Base-by-base conservation (phyloP, 2,329 filamentous ascomycete genomes). In the Lasiodiplodia hormozganensis region DNA sequence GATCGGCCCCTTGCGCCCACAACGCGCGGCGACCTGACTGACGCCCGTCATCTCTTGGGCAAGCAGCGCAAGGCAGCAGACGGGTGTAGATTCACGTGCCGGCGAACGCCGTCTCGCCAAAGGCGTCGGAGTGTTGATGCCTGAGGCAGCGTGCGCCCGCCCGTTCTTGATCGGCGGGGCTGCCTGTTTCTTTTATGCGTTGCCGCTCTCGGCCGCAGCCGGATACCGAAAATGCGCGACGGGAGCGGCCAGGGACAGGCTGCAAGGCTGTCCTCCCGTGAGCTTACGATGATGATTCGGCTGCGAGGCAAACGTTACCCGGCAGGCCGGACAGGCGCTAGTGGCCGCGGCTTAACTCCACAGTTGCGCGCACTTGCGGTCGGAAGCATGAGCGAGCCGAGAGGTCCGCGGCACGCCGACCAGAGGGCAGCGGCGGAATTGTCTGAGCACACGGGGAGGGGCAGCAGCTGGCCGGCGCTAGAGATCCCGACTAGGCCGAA, bases 191-290 rank as follows among this genome's bases (percentile, higher is more conserved):
- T 34, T 47, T 16, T 47, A n/a, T 21, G 43, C 10, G 43, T n/a
- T n/a, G 40, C 43, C n/a, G 10, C 14, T 18, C 16, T 51, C 58
- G 43, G 58, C 40, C 58, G 23, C 25, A 34, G 58, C 43, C 28
- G 58, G 57, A 51, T 62, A 47, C 58, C 58, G 49, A 62, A 62
- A 62, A 62, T 36, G 49, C 43, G 28, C 43, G 23, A 25, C 43
- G 18, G 23, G n/a, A 49, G 36, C 40, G 18, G 31, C 51, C 65
- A 67, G 53, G 65, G 40, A 58, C 64, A 62, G 34, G 52, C 64
- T 58, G 65, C 65, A 67, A 57, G 65, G 53, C 23, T 38, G 43
- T 21, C 43, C 53, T 66, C 64, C 40, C 52, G 52, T 52, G 43
- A 47, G 40, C 38, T 28, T 47, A 16, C 28, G 14, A 23, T 28